Percentiles rank a stretch among this genome's conserved stretches.
phyloP scores from a whole-genome alignment of 2,329 filamentous ascomycete genomes.

The Aureobasidium sp. region DNA sequence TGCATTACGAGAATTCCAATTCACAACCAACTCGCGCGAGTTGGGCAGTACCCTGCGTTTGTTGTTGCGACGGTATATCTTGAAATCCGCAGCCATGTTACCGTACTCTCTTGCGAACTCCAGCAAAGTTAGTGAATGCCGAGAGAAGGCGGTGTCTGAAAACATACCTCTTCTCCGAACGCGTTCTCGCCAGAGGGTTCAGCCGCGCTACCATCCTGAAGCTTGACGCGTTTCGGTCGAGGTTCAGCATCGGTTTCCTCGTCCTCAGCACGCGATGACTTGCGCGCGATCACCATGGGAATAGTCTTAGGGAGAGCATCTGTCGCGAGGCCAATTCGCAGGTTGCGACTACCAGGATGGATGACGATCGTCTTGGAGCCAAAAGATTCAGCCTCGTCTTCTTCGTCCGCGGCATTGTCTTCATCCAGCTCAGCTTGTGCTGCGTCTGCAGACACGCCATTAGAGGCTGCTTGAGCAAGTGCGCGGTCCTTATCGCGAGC shows the following conservation, averaged over 20 bases:
- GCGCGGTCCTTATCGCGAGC: slow-evolving; percentile 84
- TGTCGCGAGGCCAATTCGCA: slow-evolving; percentile 90
- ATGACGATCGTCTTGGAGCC: slow-evolving; percentile 91
- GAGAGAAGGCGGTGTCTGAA: neutral
- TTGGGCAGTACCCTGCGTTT: slow-evolving; percentile 96
- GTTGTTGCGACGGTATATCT: slow-evolving; percentile 82
- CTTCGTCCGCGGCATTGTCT: slow-evolving; percentile 53
- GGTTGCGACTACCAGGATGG: slow-evolving; percentile 89
- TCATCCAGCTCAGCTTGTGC: slow-evolving; percentile 34
- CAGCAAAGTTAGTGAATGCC: neutral
- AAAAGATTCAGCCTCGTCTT: slow-evolving; percentile 52
- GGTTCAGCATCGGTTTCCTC: slow-evolving; percentile 77
- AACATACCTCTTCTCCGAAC: slow-evolving; percentile 71
- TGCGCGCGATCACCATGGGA: slow-evolving; percentile 84
- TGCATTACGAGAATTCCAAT: slow-evolving; percentile 80
- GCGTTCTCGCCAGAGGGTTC: slow-evolving; percentile 59
- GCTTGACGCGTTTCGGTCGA: slow-evolving; percentile 58
- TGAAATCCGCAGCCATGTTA: slow-evolving; percentile 79
- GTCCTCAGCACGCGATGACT: slow-evolving; percentile 69
- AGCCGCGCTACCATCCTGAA: slow-evolving; percentile 54
- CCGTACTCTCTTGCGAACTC: slow-evolving; percentile 61
- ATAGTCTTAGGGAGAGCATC: slow-evolving; percentile 91
- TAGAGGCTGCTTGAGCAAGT: slow-evolving; percentile 65
- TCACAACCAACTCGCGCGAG: slow-evolving; percentile 89
- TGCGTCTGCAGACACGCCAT: slow-evolving; percentile 51